These are phyloP conservation scores for Capronia epimyces DNA, from an alignment of 2,329 filamentous ascomycete species.

Conservation along the genomic window DNA sequence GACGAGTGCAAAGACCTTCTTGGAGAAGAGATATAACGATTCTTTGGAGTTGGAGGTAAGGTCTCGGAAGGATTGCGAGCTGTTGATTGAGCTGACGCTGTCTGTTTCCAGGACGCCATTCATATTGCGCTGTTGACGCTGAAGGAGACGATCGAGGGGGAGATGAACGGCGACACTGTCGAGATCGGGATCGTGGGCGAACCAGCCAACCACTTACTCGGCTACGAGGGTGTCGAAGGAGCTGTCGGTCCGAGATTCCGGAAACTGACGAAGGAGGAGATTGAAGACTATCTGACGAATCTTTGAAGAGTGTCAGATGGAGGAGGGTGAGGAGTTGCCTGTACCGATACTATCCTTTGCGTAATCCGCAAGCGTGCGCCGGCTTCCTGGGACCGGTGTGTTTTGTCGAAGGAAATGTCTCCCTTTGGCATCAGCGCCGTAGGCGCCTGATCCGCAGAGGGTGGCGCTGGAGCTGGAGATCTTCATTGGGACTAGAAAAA, in stretches of 20 bases:
- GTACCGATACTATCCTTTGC: no score
- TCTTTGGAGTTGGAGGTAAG: slow-evolving; percentile 76
- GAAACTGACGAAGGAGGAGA: slow-evolving; percentile 94
- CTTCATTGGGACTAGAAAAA: no score
- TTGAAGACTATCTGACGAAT: slow-evolving; percentile 98
- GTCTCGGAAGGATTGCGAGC: not conserved
- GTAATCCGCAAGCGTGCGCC: no score
- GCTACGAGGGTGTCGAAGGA: slow-evolving; percentile 81
- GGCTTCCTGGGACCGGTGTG: no score
- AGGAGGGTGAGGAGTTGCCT: no score
- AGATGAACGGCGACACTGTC: slow-evolving; percentile 98
- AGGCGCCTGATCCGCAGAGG: no score
- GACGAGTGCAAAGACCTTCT: slow-evolving; percentile 95
- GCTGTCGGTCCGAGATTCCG: slow-evolving; percentile 81
- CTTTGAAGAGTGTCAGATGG: slow-evolving; percentile 55
- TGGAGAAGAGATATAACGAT: slow-evolving; percentile 98
- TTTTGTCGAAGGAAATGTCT: no score
- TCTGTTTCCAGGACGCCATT: slow-evolving; percentile 71
- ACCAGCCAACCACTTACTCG: slow-evolving; percentile 86
- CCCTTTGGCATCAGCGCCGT: no score
- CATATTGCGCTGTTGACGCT: slow-evolving; percentile 95
- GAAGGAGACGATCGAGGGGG: slow-evolving; percentile 98
- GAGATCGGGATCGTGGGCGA: slow-evolving; percentile 98
- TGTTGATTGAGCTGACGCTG: slow-evolving; percentile 7
- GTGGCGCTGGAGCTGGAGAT: no score